These are phyloP conservation scores for Leonotis leonurus DNA, from an alignment of 257 asterid genomes.

Conservation along the genomic window DNA sequence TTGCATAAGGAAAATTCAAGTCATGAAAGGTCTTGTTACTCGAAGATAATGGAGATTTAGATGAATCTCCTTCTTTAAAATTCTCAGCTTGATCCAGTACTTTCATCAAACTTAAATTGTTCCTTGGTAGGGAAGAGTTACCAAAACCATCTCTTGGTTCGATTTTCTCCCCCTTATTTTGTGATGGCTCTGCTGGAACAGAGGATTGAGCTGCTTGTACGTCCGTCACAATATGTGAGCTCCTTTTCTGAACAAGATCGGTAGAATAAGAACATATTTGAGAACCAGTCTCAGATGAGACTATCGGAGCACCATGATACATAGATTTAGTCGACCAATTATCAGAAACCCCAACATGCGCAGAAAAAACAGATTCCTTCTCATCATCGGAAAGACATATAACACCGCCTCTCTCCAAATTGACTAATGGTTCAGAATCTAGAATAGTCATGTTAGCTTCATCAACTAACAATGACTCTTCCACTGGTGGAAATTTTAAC, in stretches of 20 bases:
- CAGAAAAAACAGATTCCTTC: conserved; percentile 41
- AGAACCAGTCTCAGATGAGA: conserved; percentile 22
- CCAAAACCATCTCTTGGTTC: conserved; percentile 15
- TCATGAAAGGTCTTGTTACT: conserved; percentile 29
- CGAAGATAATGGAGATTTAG: conserved; percentile 27
- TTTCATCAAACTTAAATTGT: conserved; percentile 25
- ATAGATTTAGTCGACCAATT: conserved; percentile 21
- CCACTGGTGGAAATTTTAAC: conserved; percentile 24
- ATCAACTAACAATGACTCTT: conserved; percentile 24
- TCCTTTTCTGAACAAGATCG: conserved; percentile 25
- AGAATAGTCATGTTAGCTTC: conserved; percentile 24
- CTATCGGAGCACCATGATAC: conserved; percentile 21
- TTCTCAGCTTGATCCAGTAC: conserved; percentile 23
- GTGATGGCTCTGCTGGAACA: conserved; percentile 29
- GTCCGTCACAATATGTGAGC: conserved; percentile 17
- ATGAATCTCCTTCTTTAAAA: conserved; percentile 24
- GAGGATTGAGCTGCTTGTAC: conserved; percentile 22
- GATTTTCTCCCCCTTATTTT: conserved; percentile 24
- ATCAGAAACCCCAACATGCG: conserved; percentile 19
- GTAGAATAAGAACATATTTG: conserved; percentile 23
- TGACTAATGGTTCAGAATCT: conserved; percentile 25
- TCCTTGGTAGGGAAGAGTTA: conserved; percentile 13
- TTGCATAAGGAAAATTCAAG: conserved; percentile 18
- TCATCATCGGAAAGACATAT: conserved; percentile 69
- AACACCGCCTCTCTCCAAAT: conserved; percentile 30